These are phyloP conservation scores for Candida manassasensis DNA, from an alignment of 805 yeast species.

Conservation along the genomic window DNA sequence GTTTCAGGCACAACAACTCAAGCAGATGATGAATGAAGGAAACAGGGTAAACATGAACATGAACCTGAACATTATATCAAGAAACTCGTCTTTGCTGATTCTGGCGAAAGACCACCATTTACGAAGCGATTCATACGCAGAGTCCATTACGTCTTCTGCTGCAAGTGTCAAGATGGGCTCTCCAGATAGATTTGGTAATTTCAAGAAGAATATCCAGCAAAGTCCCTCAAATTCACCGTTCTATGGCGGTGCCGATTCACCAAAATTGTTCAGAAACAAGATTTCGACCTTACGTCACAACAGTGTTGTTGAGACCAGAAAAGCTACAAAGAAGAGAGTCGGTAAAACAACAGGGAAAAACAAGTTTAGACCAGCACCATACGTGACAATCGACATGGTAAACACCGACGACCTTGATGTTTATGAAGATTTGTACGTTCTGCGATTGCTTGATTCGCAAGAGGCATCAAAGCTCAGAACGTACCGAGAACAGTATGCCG, in stretches of 20 bases:
- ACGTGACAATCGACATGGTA: slow-evolving; percentile 43
- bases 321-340: neutral
- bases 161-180: slow-evolving; percentile 6
- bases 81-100: slow-evolving; percentile 10
- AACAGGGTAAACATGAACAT: neutral
- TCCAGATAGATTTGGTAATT: slow-evolving; percentile 9
- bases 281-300: slow-evolving; percentile 2
- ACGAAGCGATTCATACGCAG: slow-evolving; percentile 7
- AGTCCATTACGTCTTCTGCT: slow-evolving; percentile 9
- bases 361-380: slow-evolving; percentile 17
- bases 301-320: neutral
- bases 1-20: neutral
- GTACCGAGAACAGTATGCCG: slow-evolving; percentile 69
- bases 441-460: slow-evolving; percentile 36
- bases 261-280: slow-evolving; percentile 1
- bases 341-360: slow-evolving; percentile 14
- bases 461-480: slow-evolving; percentile 31
- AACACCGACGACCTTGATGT: slow-evolving; percentile 42
- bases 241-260: slow-evolving; percentile 1
- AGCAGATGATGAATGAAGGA: neutral
- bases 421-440: slow-evolving; percentile 38
- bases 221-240: slow-evolving; percentile 4
- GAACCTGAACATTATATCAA: slow-evolving; percentile 2
- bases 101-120: slow-evolving; percentile 6
- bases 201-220: slow-evolving; percentile 7